Percentiles rank a stretch among this genome's conserved stretches.
phyloP scores from a whole-genome alignment of 805 yeast genomes.

The Komagataella pseudopastoris region DNA sequence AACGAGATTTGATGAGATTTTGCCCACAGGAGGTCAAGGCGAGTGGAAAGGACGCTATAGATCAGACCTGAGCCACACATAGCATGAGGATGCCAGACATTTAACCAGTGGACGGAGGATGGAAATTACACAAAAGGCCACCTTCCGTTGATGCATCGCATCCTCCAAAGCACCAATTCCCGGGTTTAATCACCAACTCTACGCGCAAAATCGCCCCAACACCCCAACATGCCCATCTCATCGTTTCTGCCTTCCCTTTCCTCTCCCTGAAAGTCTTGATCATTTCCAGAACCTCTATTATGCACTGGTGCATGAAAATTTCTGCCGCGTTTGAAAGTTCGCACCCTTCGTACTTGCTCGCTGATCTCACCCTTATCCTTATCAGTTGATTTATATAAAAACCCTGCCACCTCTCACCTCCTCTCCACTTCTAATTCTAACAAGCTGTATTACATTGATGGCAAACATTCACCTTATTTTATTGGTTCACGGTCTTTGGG shows the following conservation, averaged over 20 bases:
- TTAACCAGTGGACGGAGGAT: too few species aligned
- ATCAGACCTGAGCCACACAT: too few species aligned
- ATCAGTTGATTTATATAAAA: background rate
- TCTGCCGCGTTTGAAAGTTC: background rate
- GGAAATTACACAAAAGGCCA: too few species aligned
- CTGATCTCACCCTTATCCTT: background rate
- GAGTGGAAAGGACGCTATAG: too few species aligned
- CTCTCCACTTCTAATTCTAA: background rate
- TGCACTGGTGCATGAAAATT: background rate
- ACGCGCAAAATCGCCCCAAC: too few species aligned
- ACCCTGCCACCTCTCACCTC: background rate
- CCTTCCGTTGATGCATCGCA: too few species aligned
- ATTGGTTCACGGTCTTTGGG: slow-evolving; percentile 49
- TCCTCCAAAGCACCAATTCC: too few species aligned
- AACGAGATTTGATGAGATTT: too few species aligned
- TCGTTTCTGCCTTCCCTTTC: background rate
- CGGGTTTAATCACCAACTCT: too few species aligned
- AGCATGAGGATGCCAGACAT: too few species aligned
- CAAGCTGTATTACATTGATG: background rate
- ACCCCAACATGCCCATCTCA: background rate
- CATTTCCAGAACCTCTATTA: background rate
- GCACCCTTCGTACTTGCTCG: background rate
- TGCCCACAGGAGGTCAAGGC: too few species aligned
- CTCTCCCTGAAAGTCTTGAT: background rate
- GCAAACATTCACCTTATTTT: background rate